Evolutionary conservation across 179 eudicot genomes (phyloP).

Genomic region (Patellifolia procumbens): DNA sequence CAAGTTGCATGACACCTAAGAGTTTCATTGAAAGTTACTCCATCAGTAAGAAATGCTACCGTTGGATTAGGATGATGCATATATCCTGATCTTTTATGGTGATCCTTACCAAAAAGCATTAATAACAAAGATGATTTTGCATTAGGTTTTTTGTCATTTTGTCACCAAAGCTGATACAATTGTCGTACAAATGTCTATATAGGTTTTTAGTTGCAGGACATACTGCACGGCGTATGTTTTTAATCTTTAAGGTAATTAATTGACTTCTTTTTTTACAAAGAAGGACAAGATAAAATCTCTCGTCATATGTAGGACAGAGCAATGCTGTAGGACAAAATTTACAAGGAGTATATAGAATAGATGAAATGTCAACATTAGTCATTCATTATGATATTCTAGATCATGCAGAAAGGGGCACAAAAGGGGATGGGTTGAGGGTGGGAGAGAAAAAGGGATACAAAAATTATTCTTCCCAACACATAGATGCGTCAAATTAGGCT

Average conservation of each 20-base stretch:
- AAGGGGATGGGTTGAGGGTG: background rate
- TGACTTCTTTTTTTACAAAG: too few species aligned
- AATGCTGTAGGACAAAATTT: background rate
- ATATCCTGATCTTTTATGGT: too few species aligned
- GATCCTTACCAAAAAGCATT: too few species aligned
- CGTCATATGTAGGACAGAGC: background rate
- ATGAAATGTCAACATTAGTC: background rate
- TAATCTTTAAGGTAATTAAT: too few species aligned
- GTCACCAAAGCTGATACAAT: background rate
- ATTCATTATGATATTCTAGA: background rate
- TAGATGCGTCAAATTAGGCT: background rate
- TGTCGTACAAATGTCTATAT: too few species aligned
- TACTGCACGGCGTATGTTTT: background rate
- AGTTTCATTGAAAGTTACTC: background rate
- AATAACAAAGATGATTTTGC: too few species aligned
- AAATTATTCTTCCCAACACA: background rate
- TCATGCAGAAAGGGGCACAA: background rate
- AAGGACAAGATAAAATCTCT: too few species aligned
- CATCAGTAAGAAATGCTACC: background rate
- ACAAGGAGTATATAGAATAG: background rate
- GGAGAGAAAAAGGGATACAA: background rate
- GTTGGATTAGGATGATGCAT: background rate
- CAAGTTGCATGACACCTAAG: background rate
- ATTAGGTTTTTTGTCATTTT: background rate
- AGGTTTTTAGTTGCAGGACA: background rate